Conservation (phyloP, 73 alveolate genomes). For the Uronychia binucleata region DNA sequence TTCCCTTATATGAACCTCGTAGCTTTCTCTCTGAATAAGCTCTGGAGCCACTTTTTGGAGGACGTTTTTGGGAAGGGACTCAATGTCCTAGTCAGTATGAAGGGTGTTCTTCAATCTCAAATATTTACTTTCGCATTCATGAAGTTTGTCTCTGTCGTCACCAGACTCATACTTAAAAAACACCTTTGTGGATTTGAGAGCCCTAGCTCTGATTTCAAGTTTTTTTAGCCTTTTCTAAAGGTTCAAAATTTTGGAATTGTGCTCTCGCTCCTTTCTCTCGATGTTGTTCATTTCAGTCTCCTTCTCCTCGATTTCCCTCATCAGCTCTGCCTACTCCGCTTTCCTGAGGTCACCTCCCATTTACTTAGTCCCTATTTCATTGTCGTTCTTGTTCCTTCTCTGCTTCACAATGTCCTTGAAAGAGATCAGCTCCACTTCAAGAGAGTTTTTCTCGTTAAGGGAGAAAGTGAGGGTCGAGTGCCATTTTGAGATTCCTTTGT, state of each 20-base stretch:
- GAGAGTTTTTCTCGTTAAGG: not conserved
- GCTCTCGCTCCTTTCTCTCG: not conserved
- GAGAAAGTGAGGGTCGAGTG: not conserved
- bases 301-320: not conserved
- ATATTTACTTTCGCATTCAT: not conserved
- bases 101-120: not conserved
- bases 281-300: not conserved
- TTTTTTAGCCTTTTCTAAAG: not conserved
- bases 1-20: not conserved
- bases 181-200: not conserved
- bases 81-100: not conserved
- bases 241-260: not conserved
- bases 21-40: not conserved
- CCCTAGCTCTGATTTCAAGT: not conserved
- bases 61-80: not conserved
- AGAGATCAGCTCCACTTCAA: not conserved
- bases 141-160: not conserved
- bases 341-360: not conserved
- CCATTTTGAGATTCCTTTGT: not conserved
- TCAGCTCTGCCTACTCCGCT: not conserved
- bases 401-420: not conserved
- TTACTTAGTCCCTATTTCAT: not conserved
- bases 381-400: not conserved
- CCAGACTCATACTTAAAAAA: not conserved
- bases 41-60: not conserved